Conservation (phyloP, 495 filamentous ascomycete genomes). For the Xylaria palmicola region DNA sequence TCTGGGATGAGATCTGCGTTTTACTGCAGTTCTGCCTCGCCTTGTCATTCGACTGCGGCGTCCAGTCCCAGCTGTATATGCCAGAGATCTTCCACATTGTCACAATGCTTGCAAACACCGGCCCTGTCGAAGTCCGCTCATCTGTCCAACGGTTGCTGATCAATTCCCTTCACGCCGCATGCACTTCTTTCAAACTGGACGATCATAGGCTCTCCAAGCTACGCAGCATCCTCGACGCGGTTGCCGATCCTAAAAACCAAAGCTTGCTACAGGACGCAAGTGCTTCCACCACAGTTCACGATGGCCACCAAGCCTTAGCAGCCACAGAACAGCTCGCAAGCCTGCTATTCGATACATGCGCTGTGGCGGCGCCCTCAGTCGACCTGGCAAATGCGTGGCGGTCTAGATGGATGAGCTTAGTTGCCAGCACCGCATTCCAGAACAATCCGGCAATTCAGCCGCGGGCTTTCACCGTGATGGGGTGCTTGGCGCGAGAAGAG, state of each 20-base stretch:
- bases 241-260: conserved; percentile 55
- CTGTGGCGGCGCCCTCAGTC: conserved; percentile 58
- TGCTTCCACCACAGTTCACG: conserved; percentile 47
- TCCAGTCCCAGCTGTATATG: conserved; percentile 62
- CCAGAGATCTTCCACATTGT: conserved; percentile 67
- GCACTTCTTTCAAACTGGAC: conserved; percentile 58
- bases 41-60: conserved; percentile 62
- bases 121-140: conserved; percentile 51
- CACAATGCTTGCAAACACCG: conserved; percentile 64
- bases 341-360: conserved; percentile 60
- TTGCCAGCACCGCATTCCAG: conserved; percentile 68
- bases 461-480: conserved; percentile 67
- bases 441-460: conserved; percentile 69
- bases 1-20: conserved; percentile 64
- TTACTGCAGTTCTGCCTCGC: conserved; percentile 62
- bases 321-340: conserved; percentile 55
- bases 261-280: conserved; percentile 42
- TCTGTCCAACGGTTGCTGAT: conserved; percentile 60
- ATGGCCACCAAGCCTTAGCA: conserved; percentile 45
- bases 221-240: conserved; percentile 49
- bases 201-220: conserved; percentile 54
- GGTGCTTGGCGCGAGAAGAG: conserved; percentile 63
- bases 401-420: conserved; percentile 69
- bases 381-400: conserved; percentile 67
- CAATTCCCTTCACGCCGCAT: conserved; percentile 64